A percentile compares a stretch with the other conserved stretches of the same genome.
Conservation (phyloP, 306 rosid species). For the Trifolium subterraneum region DNA sequence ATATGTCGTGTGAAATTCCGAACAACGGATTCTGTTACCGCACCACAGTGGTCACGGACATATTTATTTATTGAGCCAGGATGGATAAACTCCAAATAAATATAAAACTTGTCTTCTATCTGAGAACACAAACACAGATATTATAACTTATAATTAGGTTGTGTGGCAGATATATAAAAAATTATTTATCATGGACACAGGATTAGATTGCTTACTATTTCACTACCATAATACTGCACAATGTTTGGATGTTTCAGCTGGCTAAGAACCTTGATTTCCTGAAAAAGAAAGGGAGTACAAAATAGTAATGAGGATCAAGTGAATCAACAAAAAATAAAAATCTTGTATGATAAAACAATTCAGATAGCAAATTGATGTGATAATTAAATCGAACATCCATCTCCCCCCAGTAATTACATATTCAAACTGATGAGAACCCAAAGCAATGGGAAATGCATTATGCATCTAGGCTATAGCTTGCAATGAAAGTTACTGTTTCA, state of each 20-base stretch:
- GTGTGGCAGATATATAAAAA: constrained; percentile 6
- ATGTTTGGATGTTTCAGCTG: constrained; percentile 87
- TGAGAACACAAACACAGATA: constrained; percentile 48
- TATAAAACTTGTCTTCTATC: constrained; percentile 81
- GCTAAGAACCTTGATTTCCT: constrained; percentile 96
- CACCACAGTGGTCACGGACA: constrained; percentile 93
- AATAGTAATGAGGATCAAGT: constrained; percentile 35
- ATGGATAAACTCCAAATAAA: constrained; percentile 90
- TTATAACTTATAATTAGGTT: constrained; percentile 14
- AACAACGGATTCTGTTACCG: constrained; percentile 92
- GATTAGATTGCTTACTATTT: constrained; percentile 69
- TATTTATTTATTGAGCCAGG: constrained; percentile 95
- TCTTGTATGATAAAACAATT: constrained; percentile 27
- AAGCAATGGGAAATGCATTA: constrained; percentile 10
- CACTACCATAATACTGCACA: constrained; percentile 95
- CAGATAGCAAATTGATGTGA: constrained; percentile 7
- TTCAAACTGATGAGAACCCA: not conserved
- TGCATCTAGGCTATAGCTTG: constrained; percentile 7
- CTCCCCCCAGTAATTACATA: constrained; percentile 1
- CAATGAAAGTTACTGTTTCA: constrained; percentile 1
- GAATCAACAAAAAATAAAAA: not conserved
- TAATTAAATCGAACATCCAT: constrained; percentile 1
- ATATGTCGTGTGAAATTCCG: constrained; percentile 94
- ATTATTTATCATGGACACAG: constrained; percentile 28
- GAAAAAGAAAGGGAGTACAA: constrained; percentile 25